Base-by-base conservation (phyloP, 257 asterid genomes). In the Pogostemon cablin region DNA sequence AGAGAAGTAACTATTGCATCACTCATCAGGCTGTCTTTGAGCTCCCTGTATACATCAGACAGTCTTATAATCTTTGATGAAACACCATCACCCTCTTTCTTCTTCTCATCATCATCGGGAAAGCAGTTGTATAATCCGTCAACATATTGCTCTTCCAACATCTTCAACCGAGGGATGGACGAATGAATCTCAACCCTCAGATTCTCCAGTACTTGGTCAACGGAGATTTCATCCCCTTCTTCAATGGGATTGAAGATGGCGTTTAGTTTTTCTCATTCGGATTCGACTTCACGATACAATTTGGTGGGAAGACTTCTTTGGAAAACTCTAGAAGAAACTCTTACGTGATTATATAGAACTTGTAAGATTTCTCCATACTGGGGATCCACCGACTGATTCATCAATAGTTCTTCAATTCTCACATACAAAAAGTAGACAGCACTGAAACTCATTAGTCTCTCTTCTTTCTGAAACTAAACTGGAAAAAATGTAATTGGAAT, bases 11-110 rank as follows among this genome's bases (percentile, higher is more conserved):
- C 1, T 46, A 15, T 62, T 43, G 68, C 41, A 20, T 15, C 17
- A 62, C 4, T 5, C 8, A 40, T 42, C 7, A 62, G 38, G 25
- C 6, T 62, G 10, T 62, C 52, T 15, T 3, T 62, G 52, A 62
- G 53, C 4, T 42, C 40, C 39, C 1, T 43, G 68, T 41, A 17
- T 39, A 38, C 15, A 62, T 62, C 68, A 15, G 5, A 15, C 7
- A 62, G 9, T 41, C 68, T 39, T 5, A 62, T 25, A 38, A 62
- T 42, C 34, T 15, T 9, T 62, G 68, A 10, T 15, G 50, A 62
- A 42, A 42, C 49, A 42, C 3, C 37, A 4, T 53, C 59, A 2
- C 7, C 35, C 0, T 17, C 37, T 12, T 53, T 17, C 4, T 49
- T 10, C 4, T 49, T 10, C 3, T 53, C 59, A 12, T 53, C 59